These are phyloP conservation scores for Metschnikowia borealis DNA, from an alignment of 805 yeast species.

Conservation along the genomic window DNA sequence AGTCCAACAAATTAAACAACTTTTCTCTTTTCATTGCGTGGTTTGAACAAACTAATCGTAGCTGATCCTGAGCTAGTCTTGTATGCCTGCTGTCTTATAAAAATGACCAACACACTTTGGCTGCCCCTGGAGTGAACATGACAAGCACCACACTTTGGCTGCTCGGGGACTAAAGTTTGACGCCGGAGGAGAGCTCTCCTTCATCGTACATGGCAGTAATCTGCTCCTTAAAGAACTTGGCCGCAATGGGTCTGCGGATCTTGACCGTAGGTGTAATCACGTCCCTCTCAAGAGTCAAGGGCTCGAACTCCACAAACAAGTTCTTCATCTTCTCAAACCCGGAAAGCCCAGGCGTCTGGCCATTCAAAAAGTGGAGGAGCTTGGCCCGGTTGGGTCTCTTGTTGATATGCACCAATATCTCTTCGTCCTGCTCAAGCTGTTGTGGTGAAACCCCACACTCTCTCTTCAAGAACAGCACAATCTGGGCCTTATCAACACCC, in stretches of 20 bases:
- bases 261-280: slow-evolving; percentile 27
- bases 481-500: slow-evolving; percentile 21
- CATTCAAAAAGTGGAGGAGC: slow-evolving; percentile 13
- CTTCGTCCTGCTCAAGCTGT: slow-evolving; percentile 15
- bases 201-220: slow-evolving; percentile 46
- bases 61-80: no score
- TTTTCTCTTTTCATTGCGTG: no score
- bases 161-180: slow-evolving; percentile 8
- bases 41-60: no score
- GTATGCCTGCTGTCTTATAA: no score
- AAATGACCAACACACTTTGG: no score
- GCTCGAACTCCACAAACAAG: slow-evolving; percentile 25
- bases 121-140: no score
- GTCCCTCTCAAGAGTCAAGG: slow-evolving; percentile 23
- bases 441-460: slow-evolving; percentile 11
- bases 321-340: slow-evolving; percentile 27
- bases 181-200: slow-evolving; percentile 30
- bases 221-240: slow-evolving; percentile 37
- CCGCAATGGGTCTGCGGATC: slow-evolving; percentile 48
- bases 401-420: slow-evolving; percentile 17
- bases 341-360: slow-evolving; percentile 11
- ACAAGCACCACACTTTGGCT: background rate
- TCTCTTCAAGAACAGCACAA: slow-evolving; percentile 15
- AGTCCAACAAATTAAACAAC: no score
- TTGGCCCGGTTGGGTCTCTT: slow-evolving; percentile 11